These are phyloP conservation scores for Davidsoniella australis DNA, from an alignment of 2,329 filamentous ascomycete genomes.

Conservation along the genomic window DNA sequence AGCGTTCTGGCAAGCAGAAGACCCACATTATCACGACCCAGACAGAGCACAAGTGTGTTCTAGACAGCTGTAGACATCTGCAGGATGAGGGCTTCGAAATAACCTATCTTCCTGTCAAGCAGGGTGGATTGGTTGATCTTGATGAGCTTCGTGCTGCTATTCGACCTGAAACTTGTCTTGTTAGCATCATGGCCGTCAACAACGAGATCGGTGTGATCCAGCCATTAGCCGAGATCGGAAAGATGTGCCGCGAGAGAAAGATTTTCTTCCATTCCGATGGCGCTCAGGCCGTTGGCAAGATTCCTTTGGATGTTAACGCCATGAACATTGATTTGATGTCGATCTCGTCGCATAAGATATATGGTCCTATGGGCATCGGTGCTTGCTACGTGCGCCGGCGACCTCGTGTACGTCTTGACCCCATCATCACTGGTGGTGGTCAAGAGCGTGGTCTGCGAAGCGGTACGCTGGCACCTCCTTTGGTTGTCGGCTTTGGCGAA, in stretches of 20 bases:
- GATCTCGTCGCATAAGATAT: slow-evolving; percentile 96
- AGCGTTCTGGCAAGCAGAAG: slow-evolving; percentile 85
- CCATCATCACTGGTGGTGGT: slow-evolving; percentile 88
- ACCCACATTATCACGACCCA: slow-evolving; percentile 96
- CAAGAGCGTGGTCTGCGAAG: slow-evolving; percentile 91
- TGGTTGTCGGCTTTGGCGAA: slow-evolving; percentile 87
- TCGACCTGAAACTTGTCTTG: slow-evolving; percentile 73
- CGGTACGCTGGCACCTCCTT: slow-evolving; percentile 76
- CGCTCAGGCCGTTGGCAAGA: slow-evolving; percentile 97
- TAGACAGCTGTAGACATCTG: slow-evolving; percentile 91
- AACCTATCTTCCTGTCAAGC: slow-evolving; percentile 87
- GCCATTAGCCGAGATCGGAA: slow-evolving; percentile 82
- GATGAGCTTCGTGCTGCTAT: slow-evolving; percentile 76
- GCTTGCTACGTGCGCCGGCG: slow-evolving; percentile 90
- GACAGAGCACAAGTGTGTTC: slow-evolving; percentile 96
- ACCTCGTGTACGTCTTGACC: slow-evolving; percentile 83
- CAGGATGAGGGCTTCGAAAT: slow-evolving; percentile 94
- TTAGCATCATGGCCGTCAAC: slow-evolving; percentile 98
- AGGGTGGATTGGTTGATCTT: slow-evolving; percentile 71
- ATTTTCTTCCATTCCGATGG: slow-evolving; percentile 96
- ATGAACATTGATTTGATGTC: slow-evolving; percentile 99
- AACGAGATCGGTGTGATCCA: slow-evolving; percentile 99
- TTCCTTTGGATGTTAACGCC: slow-evolving; percentile 87
- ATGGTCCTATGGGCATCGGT: slow-evolving; percentile 91
- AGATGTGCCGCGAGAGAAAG: slow-evolving; percentile 78